Evolutionary conservation across 768 basidiomycete genomes (phyloP).

Genomic region (Roridomyces roridus): DNA sequence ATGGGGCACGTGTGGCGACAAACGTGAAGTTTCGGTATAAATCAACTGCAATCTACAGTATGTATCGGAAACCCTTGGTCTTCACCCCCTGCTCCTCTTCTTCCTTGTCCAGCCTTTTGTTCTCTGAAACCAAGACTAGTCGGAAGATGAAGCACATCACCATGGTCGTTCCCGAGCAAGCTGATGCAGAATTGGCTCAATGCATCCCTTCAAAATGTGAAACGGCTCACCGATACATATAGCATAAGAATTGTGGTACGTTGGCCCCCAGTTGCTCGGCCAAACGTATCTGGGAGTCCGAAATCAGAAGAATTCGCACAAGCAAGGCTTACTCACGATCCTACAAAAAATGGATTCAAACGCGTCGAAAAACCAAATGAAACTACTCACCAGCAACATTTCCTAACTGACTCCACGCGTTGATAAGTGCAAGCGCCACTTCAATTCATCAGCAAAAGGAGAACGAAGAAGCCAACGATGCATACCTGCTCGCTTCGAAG

Average conservation of each 20-base stretch:
- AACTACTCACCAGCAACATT: slow-evolving; percentile 63
- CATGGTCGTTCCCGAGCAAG: slow-evolving; percentile 56
- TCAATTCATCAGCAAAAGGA: slow-evolving; percentile 70
- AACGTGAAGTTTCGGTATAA: neutral
- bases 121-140: slow-evolving; percentile 43
- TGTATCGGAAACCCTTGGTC: slow-evolving; percentile 56
- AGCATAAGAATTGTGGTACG: slow-evolving; percentile 69
- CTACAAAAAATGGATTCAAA: neutral
- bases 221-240: slow-evolving; percentile 63
- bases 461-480: slow-evolving; percentile 40
- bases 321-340: slow-evolving; percentile 60
- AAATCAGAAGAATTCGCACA: slow-evolving; percentile 11
- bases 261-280: slow-evolving; percentile 70
- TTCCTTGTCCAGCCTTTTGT: slow-evolving; percentile 42
- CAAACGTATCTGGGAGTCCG: slow-evolving; percentile 60
- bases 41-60: slow-evolving; percentile 39
- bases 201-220: neutral
- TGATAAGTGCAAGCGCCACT: slow-evolving; percentile 71
- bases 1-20: too few species aligned
- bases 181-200: too few species aligned
- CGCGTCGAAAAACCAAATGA: neutral
- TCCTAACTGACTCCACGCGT: slow-evolving; percentile 80
- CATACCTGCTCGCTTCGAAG: slow-evolving; percentile 71
- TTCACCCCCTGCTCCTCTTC: slow-evolving; percentile 47
- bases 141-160: slow-evolving; percentile 60